Evolutionary conservation across 805 yeast genomes (phyloP).

Genomic region (Saccharomycopsis sp.): DNA sequence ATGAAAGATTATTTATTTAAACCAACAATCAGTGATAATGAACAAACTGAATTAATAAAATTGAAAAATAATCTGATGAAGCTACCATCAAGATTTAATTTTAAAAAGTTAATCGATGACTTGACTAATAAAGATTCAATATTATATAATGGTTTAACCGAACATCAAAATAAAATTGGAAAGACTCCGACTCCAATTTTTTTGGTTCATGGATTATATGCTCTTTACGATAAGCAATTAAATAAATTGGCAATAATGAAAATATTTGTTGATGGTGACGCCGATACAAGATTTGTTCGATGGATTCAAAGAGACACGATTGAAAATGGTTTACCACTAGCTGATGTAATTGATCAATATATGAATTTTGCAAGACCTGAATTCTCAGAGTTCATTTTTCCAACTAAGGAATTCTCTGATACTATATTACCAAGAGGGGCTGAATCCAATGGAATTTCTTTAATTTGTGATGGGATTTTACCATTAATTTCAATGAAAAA

Average conservation of each 20-base stretch:
- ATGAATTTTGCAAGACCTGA: slow-evolving; percentile 55
- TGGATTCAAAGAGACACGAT: slow-evolving; percentile 41
- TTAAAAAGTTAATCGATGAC: slow-evolving; percentile 12
- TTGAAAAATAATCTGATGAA: not conserved
- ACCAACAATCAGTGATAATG: not conserved
- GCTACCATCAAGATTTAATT: slow-evolving; percentile 14
- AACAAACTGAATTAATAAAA: slow-evolving; percentile 4
- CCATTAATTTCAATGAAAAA: slow-evolving; percentile 27
- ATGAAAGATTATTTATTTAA: slow-evolving; percentile 14
- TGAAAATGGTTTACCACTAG: slow-evolving; percentile 24
- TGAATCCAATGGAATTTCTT: slow-evolving; percentile 46
- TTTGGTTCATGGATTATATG: slow-evolving; percentile 73
- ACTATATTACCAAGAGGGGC: slow-evolving; percentile 68
- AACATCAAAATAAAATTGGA: not conserved
- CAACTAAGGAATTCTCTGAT: slow-evolving; percentile 70
- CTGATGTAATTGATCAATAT: slow-evolving; percentile 36
- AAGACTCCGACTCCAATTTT: slow-evolving; percentile 28
- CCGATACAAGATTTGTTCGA: slow-evolving; percentile 77
- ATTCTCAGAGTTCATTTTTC: slow-evolving; percentile 55
- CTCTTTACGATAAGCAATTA: slow-evolving; percentile 56
- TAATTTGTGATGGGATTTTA: slow-evolving; percentile 60
- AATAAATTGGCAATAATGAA: slow-evolving; percentile 53
- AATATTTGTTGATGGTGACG: slow-evolving; percentile 76
- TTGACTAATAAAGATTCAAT: not conserved
- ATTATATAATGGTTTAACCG: not conserved